Conservation (phyloP, 192 early-diverging fungal genomes). For the Diversispora epigaea region DNA sequence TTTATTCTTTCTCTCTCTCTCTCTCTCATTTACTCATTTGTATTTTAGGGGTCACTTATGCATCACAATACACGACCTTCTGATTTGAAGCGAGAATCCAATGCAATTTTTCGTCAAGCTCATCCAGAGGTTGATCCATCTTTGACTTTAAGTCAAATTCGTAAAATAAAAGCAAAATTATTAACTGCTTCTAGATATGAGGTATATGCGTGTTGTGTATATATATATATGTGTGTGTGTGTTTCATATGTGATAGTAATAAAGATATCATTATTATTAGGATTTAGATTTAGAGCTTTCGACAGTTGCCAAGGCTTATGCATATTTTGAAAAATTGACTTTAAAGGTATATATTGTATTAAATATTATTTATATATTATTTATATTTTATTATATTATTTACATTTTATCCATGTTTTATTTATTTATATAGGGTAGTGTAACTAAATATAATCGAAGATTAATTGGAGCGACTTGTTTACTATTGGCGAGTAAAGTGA, state of each 20-base stretch:
- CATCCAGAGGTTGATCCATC: conserved; percentile 80
- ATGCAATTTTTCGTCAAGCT: conserved; percentile 76
- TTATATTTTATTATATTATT: conserved; percentile 17
- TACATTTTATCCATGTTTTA: not conserved
- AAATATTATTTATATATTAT: conserved; percentile 36
- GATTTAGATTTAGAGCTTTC: conserved; percentile 84
- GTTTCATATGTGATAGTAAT: not conserved
- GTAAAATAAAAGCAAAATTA: conserved; percentile 74
- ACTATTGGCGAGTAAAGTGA: conserved; percentile 81
- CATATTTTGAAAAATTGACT: conserved; percentile 95
- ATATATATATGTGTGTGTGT: not conserved
- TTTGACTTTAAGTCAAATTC: conserved; percentile 87
- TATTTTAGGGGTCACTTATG: conserved; percentile 69
- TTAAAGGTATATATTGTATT: conserved; percentile 59
- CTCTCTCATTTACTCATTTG: not conserved
- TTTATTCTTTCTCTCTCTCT: not conserved
- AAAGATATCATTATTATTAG: conserved; percentile 43
- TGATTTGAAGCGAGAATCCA: conserved; percentile 85
- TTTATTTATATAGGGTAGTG: conserved; percentile 48
- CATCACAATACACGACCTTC: conserved; percentile 70
- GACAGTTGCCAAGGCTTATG: conserved; percentile 84
- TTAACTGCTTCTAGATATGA: conserved; percentile 47
- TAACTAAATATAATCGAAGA: conserved; percentile 71
- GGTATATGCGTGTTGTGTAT: conserved; percentile 5
- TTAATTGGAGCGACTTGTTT: conserved; percentile 78